Conservation (phyloP, 768 basidiomycete genomes). For the Russula olivacea region DNA sequence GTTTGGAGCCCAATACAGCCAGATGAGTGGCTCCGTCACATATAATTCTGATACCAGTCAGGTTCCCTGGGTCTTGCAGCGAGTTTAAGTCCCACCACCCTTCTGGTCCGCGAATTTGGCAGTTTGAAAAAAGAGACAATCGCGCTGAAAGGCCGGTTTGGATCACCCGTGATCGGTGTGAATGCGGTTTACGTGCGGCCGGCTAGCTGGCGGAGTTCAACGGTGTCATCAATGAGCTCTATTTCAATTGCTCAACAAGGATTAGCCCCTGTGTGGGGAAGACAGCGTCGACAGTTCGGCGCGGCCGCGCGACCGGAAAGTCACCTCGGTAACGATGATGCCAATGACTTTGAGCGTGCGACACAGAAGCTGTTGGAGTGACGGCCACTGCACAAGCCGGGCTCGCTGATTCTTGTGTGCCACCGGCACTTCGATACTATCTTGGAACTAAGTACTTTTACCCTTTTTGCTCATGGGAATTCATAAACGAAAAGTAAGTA, state of each 20-base stretch:
- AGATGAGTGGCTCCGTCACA: background rate
- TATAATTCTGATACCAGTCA: background rate
- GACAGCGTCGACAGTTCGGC: background rate
- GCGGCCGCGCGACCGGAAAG: background rate
- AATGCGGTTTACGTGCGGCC: slow-evolving; percentile 1
- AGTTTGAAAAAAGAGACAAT: background rate
- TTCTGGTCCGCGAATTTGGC: background rate
- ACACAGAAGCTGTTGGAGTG: too few species aligned
- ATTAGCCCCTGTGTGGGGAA: background rate
- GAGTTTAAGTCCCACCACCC: background rate
- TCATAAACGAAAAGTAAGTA: too few species aligned
- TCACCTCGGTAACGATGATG: background rate
- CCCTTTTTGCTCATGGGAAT: too few species aligned
- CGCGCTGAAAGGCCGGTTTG: background rate
- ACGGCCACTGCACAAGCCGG: too few species aligned
- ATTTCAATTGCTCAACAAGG: background rate
- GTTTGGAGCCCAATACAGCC: background rate
- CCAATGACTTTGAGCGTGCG: background rate
- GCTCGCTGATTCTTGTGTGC: too few species aligned
- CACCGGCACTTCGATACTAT: too few species aligned
- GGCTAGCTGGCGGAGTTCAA: background rate
- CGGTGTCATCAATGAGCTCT: too few species aligned
- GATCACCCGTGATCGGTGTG: background rate
- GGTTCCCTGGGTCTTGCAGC: background rate
- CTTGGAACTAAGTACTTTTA: too few species aligned